A percentile compares a stretch with the other conserved stretches of the same genome.
Conservation (phyloP, 345 rosid species). For the Camelina neglecta region DNA sequence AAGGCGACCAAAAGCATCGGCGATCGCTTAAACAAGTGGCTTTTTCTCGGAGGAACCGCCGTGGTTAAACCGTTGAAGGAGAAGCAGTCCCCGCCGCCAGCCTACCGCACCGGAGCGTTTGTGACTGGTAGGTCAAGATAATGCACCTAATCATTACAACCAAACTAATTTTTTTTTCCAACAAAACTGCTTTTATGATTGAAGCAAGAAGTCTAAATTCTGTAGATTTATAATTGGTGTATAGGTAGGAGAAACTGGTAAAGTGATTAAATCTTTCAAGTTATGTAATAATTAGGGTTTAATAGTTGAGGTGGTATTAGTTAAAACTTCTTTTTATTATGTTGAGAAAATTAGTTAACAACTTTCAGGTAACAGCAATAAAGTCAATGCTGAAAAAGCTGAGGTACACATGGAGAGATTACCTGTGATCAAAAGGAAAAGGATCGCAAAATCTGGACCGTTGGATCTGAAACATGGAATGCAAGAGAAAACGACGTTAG, state of each 20-base stretch:
- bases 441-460: slow-evolving; percentile 73
- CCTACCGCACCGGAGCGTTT: slow-evolving; percentile 29
- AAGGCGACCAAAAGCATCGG: slow-evolving; percentile 53
- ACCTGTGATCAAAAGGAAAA: slow-evolving; percentile 43
- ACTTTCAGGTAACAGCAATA: slow-evolving; percentile 29
- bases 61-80: slow-evolving; percentile 46
- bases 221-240: not conserved
- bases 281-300: slow-evolving; percentile 3
- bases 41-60: slow-evolving; percentile 44
- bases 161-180: not conserved
- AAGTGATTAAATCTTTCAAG: not conserved
- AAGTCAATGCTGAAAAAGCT: slow-evolving; percentile 43
- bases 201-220: slow-evolving; percentile 1
- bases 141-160: not conserved
- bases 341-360: not conserved
- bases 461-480: slow-evolving; percentile 46
- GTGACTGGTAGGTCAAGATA: slow-evolving; percentile 41
- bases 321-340: not conserved
- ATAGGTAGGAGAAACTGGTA: not conserved
- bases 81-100: slow-evolving; percentile 41
- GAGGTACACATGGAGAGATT: slow-evolving; percentile 45
- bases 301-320: not conserved
- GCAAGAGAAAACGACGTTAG: slow-evolving; percentile 45
- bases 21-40: slow-evolving; percentile 53
- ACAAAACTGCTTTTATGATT: slow-evolving; percentile 14